Conservation (phyloP, 2,329 filamentous ascomycete species). For the Ascochyta clinopodiicola region DNA sequence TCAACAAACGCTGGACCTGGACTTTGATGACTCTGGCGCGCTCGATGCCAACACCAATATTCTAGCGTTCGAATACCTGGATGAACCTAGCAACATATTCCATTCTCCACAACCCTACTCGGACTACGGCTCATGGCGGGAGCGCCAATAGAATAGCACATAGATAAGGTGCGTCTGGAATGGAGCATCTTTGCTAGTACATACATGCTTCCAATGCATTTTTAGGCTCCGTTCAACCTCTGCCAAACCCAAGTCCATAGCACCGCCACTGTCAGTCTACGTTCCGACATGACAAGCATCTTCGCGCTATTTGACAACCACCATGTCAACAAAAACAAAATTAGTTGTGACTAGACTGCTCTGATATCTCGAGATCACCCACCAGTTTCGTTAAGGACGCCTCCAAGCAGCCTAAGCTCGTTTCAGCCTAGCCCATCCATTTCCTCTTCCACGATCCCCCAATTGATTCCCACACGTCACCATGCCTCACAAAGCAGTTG, state of each 20-base stretch:
- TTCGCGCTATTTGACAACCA: too few species aligned
- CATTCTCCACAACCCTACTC: slow-evolving; percentile 29
- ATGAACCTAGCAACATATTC: slow-evolving; percentile 38
- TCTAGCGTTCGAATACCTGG: slow-evolving; percentile 38
- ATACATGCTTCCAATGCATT: background rate
- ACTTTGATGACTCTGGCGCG: slow-evolving; percentile 40
- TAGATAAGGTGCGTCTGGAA: background rate
- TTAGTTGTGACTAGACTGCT: too few species aligned
- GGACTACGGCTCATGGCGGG: background rate
- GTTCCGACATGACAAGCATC: background rate
- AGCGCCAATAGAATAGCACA: background rate
- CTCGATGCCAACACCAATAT: slow-evolving; percentile 43
- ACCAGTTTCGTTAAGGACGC: too few species aligned
- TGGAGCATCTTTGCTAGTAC: background rate
- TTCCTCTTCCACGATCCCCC: background rate
- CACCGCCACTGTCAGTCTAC: background rate
- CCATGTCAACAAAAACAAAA: too few species aligned
- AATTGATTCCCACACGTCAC: background rate
- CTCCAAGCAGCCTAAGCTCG: background rate
- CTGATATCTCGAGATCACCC: too few species aligned
- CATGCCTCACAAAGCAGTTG: background rate
- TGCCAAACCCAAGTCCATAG: background rate
- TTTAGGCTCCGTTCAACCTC: background rate
- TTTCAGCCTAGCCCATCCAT: background rate
- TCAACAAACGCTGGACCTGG: slow-evolving; percentile 42